phyloP scores from a whole-genome alignment of 164 flowering plant species.

The Magnolia officinalis region DNA sequence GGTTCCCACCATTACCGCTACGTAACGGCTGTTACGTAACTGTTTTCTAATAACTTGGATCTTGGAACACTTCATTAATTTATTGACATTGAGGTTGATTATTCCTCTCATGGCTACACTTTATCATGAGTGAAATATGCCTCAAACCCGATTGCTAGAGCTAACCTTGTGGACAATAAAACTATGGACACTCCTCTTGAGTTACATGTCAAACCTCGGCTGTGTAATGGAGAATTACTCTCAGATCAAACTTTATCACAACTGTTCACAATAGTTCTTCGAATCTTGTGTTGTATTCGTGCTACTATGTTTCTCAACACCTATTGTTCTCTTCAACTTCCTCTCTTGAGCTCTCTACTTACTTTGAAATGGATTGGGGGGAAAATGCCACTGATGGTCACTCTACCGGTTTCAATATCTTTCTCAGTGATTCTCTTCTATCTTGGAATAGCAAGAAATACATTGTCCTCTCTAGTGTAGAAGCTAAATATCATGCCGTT shows the following conservation, averaged over 20 bases:
- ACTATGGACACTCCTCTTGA: constrained; percentile 1
- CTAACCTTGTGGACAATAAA: not conserved
- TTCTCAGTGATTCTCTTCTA: not conserved
- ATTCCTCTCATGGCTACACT: not conserved
- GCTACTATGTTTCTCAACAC: not conserved
- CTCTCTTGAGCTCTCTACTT: not conserved
- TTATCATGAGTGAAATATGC: not conserved
- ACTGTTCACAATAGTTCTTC: not conserved
- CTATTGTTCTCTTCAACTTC: not conserved
- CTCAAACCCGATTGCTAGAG: not conserved
- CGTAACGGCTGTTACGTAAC: no score
- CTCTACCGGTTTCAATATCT: not conserved
- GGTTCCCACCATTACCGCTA: no score
- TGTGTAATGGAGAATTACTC: not conserved
- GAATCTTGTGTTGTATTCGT: not conserved
- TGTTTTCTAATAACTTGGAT: no score
- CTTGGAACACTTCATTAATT: not conserved
- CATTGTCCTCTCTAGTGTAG: not conserved
- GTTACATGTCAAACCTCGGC: not conserved
- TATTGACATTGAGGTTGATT: not conserved
- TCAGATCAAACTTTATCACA: not conserved
- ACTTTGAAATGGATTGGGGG: not conserved
- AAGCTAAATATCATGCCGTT: not conserved
- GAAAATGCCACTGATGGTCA: not conserved
- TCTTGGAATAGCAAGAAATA: constrained; percentile 2